Evolutionary conservation across 257 asterid species (phyloP).

Genomic region (Solanum ahanhuiri): DNA sequence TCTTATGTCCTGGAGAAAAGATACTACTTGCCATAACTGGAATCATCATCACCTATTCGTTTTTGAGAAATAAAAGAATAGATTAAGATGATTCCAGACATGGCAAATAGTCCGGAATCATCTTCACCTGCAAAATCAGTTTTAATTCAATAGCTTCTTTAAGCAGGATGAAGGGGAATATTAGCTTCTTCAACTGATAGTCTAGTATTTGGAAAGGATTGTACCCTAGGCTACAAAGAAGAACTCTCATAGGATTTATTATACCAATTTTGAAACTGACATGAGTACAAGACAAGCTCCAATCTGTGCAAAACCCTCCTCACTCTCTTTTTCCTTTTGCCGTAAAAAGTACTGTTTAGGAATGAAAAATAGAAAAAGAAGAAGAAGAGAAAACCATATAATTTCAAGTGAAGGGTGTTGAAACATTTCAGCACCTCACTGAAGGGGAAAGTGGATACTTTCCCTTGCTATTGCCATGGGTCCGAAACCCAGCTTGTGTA

Average conservation of each 20-base stretch:
- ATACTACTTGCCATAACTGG: background rate
- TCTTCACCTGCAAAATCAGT: background rate
- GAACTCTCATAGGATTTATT: background rate
- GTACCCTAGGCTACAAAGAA: background rate
- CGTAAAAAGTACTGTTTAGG: background rate
- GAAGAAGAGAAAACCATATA: background rate
- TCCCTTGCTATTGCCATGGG: background rate
- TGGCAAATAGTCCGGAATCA: background rate
- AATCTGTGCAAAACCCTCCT: background rate
- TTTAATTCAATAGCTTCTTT: background rate
- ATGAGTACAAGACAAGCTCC: background rate
- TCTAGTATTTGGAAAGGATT: background rate
- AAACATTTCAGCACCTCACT: background rate
- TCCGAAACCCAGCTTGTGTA: background rate
- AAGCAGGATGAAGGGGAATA: background rate
- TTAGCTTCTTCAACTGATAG: background rate
- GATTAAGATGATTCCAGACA: background rate
- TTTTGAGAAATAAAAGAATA: background rate
- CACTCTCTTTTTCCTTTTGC: background rate
- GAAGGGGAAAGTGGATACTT: background rate
- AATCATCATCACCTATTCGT: background rate
- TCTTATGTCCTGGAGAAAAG: background rate
- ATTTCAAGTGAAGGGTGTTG: background rate
- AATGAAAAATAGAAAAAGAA: background rate
- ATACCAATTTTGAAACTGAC: background rate